Conservation (phyloP, 345 rosid genomes). For the Moricandia arvensis region DNA sequence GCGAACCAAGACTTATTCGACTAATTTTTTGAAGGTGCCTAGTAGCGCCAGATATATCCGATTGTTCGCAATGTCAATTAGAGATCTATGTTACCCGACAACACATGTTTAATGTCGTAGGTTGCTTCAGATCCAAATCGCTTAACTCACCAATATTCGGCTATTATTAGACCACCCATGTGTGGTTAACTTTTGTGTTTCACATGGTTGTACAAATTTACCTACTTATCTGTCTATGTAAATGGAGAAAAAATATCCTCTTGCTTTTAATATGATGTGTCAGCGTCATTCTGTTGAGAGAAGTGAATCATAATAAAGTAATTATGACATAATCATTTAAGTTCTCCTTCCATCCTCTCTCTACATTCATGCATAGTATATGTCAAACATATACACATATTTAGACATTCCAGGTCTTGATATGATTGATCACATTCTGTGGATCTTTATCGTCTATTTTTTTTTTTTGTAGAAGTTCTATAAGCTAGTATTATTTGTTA, state of each 20-base stretch:
- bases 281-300: slow-evolving; percentile 37
- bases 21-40: too few species aligned
- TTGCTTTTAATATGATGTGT: slow-evolving; percentile 32
- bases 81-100: too few species aligned
- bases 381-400: background rate
- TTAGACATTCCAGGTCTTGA: slow-evolving; percentile 30
- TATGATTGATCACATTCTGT: slow-evolving; percentile 28
- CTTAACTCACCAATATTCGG: too few species aligned
- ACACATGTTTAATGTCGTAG: too few species aligned
- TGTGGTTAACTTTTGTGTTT: background rate
- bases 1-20: too few species aligned
- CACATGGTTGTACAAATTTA: slow-evolving; percentile 28
- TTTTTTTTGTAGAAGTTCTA: background rate
- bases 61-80: too few species aligned
- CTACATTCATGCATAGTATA: slow-evolving; percentile 17
- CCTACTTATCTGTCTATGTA: slow-evolving; percentile 34
- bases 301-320: slow-evolving; percentile 34
- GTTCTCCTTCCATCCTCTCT: slow-evolving; percentile 33
- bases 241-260: slow-evolving; percentile 15
- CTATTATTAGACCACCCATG: too few species aligned
- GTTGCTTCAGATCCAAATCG: too few species aligned
- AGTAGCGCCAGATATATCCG: too few species aligned
- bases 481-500: background rate
- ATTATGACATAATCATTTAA: slow-evolving; percentile 45
- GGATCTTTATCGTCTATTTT: slow-evolving; percentile 5